Evolutionary conservation across 305 asterid species (phyloP).

Genomic region (Fraxinus paxiana): DNA sequence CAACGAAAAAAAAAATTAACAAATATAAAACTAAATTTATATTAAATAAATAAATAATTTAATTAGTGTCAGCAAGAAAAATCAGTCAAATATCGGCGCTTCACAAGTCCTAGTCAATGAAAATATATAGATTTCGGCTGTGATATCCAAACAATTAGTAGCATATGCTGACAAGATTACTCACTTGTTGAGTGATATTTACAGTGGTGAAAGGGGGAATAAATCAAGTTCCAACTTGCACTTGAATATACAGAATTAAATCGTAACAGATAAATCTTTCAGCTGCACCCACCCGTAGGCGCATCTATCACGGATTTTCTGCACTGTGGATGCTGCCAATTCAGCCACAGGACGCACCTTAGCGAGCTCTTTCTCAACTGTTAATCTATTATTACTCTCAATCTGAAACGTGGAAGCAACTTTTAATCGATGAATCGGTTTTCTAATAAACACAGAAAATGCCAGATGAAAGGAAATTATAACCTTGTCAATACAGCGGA

Average conservation of each 20-base stretch:
- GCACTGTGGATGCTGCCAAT: conserved; percentile 59
- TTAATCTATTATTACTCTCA: conserved; percentile 46
- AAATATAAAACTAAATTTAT: too few species aligned
- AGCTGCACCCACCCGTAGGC: conserved; percentile 89
- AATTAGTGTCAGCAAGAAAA: too few species aligned
- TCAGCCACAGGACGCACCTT: conserved; percentile 63
- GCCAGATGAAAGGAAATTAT: background rate
- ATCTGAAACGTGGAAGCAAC: conserved; percentile 37
- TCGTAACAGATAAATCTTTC: conserved; percentile 41
- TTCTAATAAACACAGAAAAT: background rate
- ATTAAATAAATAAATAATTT: too few species aligned
- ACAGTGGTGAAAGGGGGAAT: background rate
- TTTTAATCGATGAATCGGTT: background rate
- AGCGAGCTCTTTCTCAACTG: conserved; percentile 61
- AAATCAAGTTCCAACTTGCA: background rate
- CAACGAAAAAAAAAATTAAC: too few species aligned
- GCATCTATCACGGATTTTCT: conserved; percentile 68
- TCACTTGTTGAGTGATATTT: background rate
- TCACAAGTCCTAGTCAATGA: too few species aligned
- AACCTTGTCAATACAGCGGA: conserved; percentile 73
- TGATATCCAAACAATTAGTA: background rate
- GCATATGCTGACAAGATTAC: background rate
- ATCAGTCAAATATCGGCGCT: too few species aligned
- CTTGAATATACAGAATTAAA: conserved; percentile 17
- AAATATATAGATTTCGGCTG: background rate